Conservation (phyloP, 202 grass and related monocot genomes). For the Panicum virgatum region DNA sequence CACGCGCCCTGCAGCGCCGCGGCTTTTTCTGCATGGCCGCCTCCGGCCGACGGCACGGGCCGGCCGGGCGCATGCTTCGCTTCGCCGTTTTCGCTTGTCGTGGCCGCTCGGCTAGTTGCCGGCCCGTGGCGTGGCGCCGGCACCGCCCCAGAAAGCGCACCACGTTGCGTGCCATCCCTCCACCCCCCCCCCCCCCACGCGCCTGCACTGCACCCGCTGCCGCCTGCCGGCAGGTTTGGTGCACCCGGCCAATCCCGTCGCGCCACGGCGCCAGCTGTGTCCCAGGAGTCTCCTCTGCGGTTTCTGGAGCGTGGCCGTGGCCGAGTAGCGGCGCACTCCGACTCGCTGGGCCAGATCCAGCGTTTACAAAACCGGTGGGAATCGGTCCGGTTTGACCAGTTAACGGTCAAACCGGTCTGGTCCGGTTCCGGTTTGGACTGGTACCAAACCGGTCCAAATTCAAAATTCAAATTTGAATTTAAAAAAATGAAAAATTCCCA, state of each 20-base stretch:
- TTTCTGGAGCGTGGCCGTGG: too few relatives aligned
- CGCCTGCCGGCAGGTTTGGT: conserved; percentile 22
- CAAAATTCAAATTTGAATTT: too few relatives aligned
- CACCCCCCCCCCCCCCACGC: neutral
- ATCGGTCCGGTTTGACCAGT: too few relatives aligned
- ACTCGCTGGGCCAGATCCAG: too few relatives aligned
- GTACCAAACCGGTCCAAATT: too few relatives aligned
- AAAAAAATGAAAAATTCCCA: too few relatives aligned
- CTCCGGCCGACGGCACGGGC: neutral
- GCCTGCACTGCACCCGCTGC: neutral
- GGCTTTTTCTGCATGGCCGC: neutral
- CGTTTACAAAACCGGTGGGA: too few relatives aligned
- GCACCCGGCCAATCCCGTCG: neutral
- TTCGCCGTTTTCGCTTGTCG: conserved; percentile 52
- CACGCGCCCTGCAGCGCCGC: conserved; percentile 4
- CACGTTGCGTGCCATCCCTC: conserved; percentile 34
- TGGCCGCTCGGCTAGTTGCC: conserved; percentile 16
- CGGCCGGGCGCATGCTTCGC: conserved; percentile 23
- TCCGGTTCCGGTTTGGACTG: too few relatives aligned
- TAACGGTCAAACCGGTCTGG: too few relatives aligned
- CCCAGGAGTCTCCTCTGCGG: too few relatives aligned
- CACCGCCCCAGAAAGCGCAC: conserved; percentile 8
- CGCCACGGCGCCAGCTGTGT: neutral
- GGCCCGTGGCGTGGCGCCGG: conserved; percentile 1
- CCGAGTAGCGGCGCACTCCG: too few relatives aligned